Conservation (phyloP, 2,329 filamentous ascomycete species). For the Sporothrix pallida region DNA sequence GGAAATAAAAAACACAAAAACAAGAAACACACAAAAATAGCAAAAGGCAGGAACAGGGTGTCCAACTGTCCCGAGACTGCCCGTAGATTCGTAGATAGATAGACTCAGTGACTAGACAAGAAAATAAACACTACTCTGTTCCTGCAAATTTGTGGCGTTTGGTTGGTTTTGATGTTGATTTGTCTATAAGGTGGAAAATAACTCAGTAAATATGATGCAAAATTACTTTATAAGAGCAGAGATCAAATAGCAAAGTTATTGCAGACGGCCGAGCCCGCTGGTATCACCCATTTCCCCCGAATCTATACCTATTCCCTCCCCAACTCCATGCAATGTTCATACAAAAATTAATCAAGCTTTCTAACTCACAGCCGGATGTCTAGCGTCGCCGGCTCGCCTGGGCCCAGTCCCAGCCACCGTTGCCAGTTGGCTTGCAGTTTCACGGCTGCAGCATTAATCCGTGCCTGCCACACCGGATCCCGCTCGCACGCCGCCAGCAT, state of each 20-base stretch:
- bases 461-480: neutral
- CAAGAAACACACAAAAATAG: slow-evolving; percentile 1
- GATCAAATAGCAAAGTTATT: no score
- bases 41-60: neutral
- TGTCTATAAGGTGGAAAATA: no score
- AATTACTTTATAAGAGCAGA: no score
- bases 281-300: no score
- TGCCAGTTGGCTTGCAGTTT: slow-evolving; percentile 2
- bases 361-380: slow-evolving; percentile 5
- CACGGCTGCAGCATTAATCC: neutral
- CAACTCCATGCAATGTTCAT: no score
- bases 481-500: slow-evolving; percentile 13
- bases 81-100: neutral
- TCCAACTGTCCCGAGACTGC: neutral
- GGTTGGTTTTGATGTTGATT: no score
- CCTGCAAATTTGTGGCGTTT: neutral
- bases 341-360: no score
- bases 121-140: neutral
- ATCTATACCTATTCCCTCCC: no score
- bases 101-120: neutral
- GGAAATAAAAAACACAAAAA: neutral
- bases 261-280: no score
- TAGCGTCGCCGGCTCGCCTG: slow-evolving; percentile 10
- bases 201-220: no score
- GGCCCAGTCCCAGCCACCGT: slow-evolving; percentile 7